A percentile compares a stretch with the other conserved stretches of the same genome.
phyloP scores from a whole-genome alignment of 2,329 filamentous ascomycete species.

The Leptographium galeiforme region DNA sequence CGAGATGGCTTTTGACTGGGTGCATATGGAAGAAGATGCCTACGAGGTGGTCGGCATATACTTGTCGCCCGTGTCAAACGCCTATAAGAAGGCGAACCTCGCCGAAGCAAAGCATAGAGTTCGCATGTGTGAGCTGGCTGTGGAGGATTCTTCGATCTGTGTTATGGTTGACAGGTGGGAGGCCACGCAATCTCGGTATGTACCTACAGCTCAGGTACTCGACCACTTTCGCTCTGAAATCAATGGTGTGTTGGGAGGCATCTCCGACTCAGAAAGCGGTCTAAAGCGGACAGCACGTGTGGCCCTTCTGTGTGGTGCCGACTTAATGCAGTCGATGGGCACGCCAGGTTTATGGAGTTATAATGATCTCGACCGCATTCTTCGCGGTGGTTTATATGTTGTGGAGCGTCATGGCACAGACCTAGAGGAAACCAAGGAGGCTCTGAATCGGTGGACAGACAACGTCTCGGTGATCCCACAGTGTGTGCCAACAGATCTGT shows the following conservation, averaged over 20 bases:
- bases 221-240: constrained; percentile 89
- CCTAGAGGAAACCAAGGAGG: constrained; percentile 69
- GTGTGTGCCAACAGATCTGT: constrained; percentile 76
- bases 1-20: constrained; percentile 24
- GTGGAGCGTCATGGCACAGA: constrained; percentile 83
- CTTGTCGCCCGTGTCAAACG: constrained; percentile 51
- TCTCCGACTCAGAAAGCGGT: constrained; percentile 53
- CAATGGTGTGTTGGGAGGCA: constrained; percentile 63
- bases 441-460: constrained; percentile 66
- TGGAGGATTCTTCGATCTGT: constrained; percentile 61
- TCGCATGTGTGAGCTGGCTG: constrained; percentile 76
- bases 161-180: constrained; percentile 62
- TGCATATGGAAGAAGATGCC: constrained; percentile 21
- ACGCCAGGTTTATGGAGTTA: constrained; percentile 67
- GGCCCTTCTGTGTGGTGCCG: constrained; percentile 63
- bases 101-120: constrained; percentile 37
- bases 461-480: constrained; percentile 83
- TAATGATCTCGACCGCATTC: constrained; percentile 75
- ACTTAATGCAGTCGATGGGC: constrained; percentile 67
- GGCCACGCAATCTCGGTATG: constrained; percentile 53
- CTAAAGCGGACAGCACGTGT: constrained; percentile 50
- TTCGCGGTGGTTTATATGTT: constrained; percentile 70
- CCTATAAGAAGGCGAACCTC: constrained; percentile 67
- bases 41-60: constrained; percentile 84
- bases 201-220: constrained; percentile 76